Base-by-base conservation (phyloP, 2,329 filamentous ascomycete species). In the Fusarium begoniae region DNA sequence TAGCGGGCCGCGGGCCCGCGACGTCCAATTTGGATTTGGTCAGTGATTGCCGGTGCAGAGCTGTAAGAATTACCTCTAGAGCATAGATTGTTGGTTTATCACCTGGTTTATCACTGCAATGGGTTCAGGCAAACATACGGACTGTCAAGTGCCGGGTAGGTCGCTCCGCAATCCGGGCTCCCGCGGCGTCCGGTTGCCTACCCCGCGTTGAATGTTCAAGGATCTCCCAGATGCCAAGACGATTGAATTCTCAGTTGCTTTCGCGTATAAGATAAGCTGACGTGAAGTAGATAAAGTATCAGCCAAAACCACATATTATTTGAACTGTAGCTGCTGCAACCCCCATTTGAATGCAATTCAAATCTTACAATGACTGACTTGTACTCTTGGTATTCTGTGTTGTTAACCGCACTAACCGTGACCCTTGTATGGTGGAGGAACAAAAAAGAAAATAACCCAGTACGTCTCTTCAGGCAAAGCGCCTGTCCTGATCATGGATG, bases 211-310 rank as follows among this genome's bases (percentile, higher is more conserved):
- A 3, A 38, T 28, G 9, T 53, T 26, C 3, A 15, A 0, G n/a
- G 3, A 54, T 26, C 1, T 26, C 8, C 14, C 0, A 22, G 18
- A 26, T 11, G 6, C 3, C 6, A 22, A 6, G 6, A 14, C 13
- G 8, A 53, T 22, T 15, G 11, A 37, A 3, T 24, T 5, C 22
- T 26, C 13, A 17, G 17, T 17, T 38, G 4, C 50, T 26, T 26
- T 26, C 26, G 26, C 7, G 6, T 26, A 6, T 26, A 26, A 26
- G 26, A 26, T 26, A 26, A 26, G 26, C 4, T 17, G 18, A 6
- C 24, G 5, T 8, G 5, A 40, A 37, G 50, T 38, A 38, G 5
- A 26, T 18, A 18, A 32, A 35, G 3, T 3, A 35, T 1, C 32
- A 8, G 14, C 32, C 3, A 35, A 15, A 35, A 35, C 7, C 14